These are phyloP conservation scores for Pseudogymnoascus sp. DNA, from an alignment of 2,329 filamentous ascomycete genomes.

Conservation along the genomic window DNA sequence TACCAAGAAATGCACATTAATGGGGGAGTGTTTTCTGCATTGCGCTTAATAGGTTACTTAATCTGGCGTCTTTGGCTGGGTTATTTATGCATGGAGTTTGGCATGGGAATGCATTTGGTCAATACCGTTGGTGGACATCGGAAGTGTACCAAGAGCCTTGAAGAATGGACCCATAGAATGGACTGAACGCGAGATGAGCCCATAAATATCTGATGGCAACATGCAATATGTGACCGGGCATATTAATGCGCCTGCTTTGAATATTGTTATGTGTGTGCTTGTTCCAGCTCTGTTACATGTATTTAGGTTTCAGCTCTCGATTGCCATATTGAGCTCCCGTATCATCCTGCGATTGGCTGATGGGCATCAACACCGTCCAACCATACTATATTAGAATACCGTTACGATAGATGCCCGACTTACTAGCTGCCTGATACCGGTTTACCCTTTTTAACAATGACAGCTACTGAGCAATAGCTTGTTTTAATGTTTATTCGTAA, in stretches of 20 bases:
- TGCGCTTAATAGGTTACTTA: neutral
- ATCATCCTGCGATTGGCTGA: neutral
- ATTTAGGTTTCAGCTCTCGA: neutral
- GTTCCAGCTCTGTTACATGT: neutral
- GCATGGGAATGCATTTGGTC: neutral
- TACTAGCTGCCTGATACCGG: neutral
- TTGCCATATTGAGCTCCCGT: neutral
- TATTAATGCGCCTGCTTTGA: neutral
- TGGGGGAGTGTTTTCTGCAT: neutral
- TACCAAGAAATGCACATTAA: neutral
- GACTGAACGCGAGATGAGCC: neutral
- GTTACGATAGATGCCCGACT: neutral
- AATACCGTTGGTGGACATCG: neutral
- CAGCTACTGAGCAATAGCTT: neutral
- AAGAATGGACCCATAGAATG: neutral
- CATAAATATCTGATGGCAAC: neutral
- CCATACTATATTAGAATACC: neutral
- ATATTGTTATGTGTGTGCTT: neutral
- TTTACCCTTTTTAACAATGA: neutral
- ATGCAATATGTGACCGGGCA: neutral
- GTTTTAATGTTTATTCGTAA: neutral
- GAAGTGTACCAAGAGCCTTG: neutral
- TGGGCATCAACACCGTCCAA: neutral
- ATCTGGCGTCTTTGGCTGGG: neutral
- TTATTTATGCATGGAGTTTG: neutral